Conservation (phyloP, 257 asterid genomes). For the Cynanchum wilfordii region DNA sequence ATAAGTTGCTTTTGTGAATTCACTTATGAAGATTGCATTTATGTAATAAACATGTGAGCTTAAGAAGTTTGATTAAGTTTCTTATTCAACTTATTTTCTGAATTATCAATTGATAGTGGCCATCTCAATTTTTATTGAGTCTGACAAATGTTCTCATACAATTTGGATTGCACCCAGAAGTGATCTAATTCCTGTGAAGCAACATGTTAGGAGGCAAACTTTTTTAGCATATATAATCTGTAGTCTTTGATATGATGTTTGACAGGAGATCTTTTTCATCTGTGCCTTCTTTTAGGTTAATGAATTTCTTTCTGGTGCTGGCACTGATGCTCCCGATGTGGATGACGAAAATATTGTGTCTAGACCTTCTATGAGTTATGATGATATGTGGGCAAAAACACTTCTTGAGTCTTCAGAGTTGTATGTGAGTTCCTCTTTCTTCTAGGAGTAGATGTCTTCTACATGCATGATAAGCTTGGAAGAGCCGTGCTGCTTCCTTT, state of each 20-base stretch:
- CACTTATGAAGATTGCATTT: not conserved
- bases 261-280: slow-evolving; percentile 15
- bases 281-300: slow-evolving; percentile 50
- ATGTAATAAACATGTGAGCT: not conserved
- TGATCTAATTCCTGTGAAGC: too few species aligned
- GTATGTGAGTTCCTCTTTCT: slow-evolving; percentile 46
- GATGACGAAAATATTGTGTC: slow-evolving; percentile 89
- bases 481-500: not conserved
- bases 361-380: slow-evolving; percentile 92
- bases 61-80: not conserved
- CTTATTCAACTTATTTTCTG: not conserved
- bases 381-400: slow-evolving; percentile 99
- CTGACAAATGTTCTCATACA: not conserved
- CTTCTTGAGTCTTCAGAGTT: slow-evolving; percentile 82
- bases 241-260: slow-evolving; percentile 6
- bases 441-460: not conserved
- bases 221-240: too few species aligned
- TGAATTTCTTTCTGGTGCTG: slow-evolving; percentile 98
- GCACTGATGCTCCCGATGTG: slow-evolving; percentile 99
- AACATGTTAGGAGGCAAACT: too few species aligned
- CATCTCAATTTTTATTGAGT: slow-evolving; percentile 1
- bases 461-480: not conserved
- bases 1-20: not conserved
- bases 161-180: not conserved
- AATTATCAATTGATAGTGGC: not conserved